Evolutionary conservation across 2,329 filamentous ascomycete species (phyloP).

Genomic region (Cercospora nicotianae): DNA sequence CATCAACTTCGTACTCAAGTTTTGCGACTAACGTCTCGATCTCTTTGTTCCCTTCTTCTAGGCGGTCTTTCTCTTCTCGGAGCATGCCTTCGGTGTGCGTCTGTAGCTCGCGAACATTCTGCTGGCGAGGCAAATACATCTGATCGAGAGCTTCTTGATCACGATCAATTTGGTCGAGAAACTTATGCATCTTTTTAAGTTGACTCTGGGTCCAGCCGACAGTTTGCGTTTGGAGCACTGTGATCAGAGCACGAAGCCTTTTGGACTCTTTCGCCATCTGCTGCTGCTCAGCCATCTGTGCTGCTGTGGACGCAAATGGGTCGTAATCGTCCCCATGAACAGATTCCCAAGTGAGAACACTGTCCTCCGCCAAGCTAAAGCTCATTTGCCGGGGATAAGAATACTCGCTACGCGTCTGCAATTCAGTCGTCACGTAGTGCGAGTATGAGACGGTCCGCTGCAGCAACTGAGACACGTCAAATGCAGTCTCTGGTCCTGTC

Average conservation of each 20-base stretch:
- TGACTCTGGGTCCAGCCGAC: slow-evolving; percentile 63
- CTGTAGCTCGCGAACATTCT: slow-evolving; percentile 67
- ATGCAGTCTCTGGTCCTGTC: slow-evolving; percentile 50
- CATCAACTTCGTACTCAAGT: slow-evolving; percentile 87
- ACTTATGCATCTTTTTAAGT: slow-evolving; percentile 54
- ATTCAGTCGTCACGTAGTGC: slow-evolving; percentile 38
- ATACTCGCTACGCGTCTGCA: slow-evolving; percentile 46
- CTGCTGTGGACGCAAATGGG: slow-evolving; percentile 25
- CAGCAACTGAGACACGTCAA: slow-evolving; percentile 52
- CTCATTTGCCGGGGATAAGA: slow-evolving; percentile 72
- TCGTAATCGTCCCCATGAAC: slow-evolving; percentile 40
- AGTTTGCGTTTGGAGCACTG: slow-evolving; percentile 34
- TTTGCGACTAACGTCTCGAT: slow-evolving; percentile 79
- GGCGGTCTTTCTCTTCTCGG: slow-evolving; percentile 64
- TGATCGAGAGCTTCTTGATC: slow-evolving; percentile 66
- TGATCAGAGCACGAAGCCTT: slow-evolving; percentile 56
- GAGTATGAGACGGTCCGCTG: slow-evolving; percentile 57
- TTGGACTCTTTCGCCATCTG: slow-evolving; percentile 56
- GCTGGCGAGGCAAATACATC: slow-evolving; percentile 68
- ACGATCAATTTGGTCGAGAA: slow-evolving; percentile 59
- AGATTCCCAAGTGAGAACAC: slow-evolving; percentile 63
- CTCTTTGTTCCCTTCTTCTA: slow-evolving; percentile 73
- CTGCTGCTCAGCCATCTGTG: slow-evolving; percentile 31
- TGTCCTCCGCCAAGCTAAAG: slow-evolving; percentile 73
- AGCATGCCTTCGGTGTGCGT: slow-evolving; percentile 69